Evolutionary conservation across 306 rosid species (phyloP).

Genomic region (Trifolium pratense): DNA sequence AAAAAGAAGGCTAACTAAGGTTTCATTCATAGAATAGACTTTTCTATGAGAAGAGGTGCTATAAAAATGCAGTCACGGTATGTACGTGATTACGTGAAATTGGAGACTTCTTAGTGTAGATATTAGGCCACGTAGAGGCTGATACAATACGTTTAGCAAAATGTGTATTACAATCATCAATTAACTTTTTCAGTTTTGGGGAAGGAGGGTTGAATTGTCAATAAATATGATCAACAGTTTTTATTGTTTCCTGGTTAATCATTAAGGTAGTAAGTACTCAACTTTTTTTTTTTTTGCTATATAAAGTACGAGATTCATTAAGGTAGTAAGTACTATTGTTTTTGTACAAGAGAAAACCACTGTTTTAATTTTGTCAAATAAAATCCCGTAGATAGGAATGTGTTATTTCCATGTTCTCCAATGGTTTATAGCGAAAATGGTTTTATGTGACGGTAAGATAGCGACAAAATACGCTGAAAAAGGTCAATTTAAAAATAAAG

Average conservation of each 20-base stretch:
- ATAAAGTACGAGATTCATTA: neutral
- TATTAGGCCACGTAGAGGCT: neutral
- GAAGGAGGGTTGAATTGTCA: neutral
- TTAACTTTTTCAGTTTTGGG: neutral
- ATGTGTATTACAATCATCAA: neutral
- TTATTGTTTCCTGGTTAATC: neutral
- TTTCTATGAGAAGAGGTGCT: slow-evolving; percentile 10
- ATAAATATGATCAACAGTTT: neutral
- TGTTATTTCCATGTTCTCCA: neutral
- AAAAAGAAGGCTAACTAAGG: too few species aligned
- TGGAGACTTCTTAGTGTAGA: neutral
- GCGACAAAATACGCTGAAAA: neutral
- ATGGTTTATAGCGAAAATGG: slow-evolving; percentile 8
- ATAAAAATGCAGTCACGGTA: slow-evolving; percentile 45
- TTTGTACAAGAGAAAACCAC: neutral
- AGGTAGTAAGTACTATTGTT: neutral
- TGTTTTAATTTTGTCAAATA: neutral
- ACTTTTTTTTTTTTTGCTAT: too few species aligned
- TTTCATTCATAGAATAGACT: neutral
- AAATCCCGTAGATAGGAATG: neutral
- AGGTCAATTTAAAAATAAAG: neutral
- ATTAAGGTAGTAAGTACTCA: neutral
- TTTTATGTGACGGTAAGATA: neutral
- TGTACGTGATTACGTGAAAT: slow-evolving; percentile 29
- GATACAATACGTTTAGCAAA: neutral